These are phyloP conservation scores for Acrocalymma vagum DNA, from an alignment of 2,329 filamentous ascomycete genomes.

Conservation along the genomic window DNA sequence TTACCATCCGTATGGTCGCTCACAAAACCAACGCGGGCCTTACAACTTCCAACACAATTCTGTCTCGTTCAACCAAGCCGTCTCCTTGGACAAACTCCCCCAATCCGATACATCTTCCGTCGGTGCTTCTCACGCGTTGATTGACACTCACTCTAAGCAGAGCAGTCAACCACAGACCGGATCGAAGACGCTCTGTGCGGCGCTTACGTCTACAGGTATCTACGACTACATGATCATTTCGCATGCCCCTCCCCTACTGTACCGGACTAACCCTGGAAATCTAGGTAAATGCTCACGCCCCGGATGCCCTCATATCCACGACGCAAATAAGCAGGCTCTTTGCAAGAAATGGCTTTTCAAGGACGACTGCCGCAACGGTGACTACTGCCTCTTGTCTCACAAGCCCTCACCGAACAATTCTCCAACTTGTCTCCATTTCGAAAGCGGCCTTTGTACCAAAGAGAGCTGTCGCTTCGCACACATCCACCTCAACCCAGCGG, in stretches of 20 bases:
- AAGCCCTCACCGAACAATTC: conserved; percentile 83
- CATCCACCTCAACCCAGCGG: conserved; percentile 76
- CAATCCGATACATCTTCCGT: conserved; percentile 4
- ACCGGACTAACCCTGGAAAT: conserved; percentile 24
- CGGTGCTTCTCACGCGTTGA: conserved; percentile 2
- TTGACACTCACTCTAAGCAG: conserved; percentile 9
- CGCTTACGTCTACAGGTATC: conserved; percentile 44
- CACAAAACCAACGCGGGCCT: conserved; percentile 8
- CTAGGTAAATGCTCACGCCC: conserved; percentile 85
- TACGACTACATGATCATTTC: conserved; percentile 17
- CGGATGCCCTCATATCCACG: conserved; percentile 81
- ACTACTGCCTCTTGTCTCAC: conserved; percentile 90
- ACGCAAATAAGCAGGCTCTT: conserved; percentile 84
- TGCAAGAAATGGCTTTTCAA: conserved; percentile 89
- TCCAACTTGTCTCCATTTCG: conserved; percentile 88
- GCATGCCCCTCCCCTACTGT: conserved; percentile 2
- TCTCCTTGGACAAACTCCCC: conserved; percentile 6
- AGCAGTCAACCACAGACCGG: conserved; percentile 14
- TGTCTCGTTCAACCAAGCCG: conserved; percentile 18
- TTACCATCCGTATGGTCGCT: conserved; percentile 33
- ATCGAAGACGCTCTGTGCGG: conserved; percentile 27
- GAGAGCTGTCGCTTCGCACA: conserved; percentile 87
- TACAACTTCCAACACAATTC: conserved; percentile 20
- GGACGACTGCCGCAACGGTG: conserved; percentile 78
- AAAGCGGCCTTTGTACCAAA: conserved; percentile 90